Base-by-base conservation (phyloP, 352 stramenopile genomes). In the Globisporangium mamillatum region DNA sequence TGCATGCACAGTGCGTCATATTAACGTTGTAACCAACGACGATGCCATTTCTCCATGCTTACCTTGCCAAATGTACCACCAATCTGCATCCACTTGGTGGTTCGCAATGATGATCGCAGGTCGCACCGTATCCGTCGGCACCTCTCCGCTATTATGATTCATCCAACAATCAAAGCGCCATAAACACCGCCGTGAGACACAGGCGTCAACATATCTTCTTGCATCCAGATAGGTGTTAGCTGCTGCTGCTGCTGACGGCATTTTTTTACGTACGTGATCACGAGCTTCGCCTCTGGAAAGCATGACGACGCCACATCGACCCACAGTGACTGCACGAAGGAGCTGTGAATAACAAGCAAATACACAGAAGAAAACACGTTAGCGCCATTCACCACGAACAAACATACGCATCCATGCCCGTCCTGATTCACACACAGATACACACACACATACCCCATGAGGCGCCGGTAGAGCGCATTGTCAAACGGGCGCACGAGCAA, bases 51-150 rank as follows among this genome's bases (percentile, higher is more conserved):
- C 18, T 7, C n/a, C 18, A 32, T 8, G 71, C 56, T n/a, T 32
- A 80, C 74, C 62, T 69, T 95, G 86, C 86, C 93, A 97, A 55
- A 97, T 84, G 72, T 94, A 98, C 93, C 92, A 98, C 80, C 92
- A 98, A 78, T 98, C 95, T 12, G 84, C 90, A 74, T 98, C 90
- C 41, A 95, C 82, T 55, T 97, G 80, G 76, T 98, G 93, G 78
- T 98, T 98, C 8, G 80, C 87, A 29, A 98, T 87, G 67, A 98
- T 80, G 66, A 98, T 93, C 7, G 77, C 84, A 14, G 91, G 91
- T 18, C 90, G 90, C 12, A 85, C 71, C 22, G 73, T 73, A 64
- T 94, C 88, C 4, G 74, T 79, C 22, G 91, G 90, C 22, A 97
- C 66, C 60, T 97, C 87, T 7, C 88, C 88, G 18, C 81, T 90